These are phyloP conservation scores for Neofusicoccum umdonicola DNA, from an alignment of 2,329 filamentous ascomycete species.

Conservation along the genomic window DNA sequence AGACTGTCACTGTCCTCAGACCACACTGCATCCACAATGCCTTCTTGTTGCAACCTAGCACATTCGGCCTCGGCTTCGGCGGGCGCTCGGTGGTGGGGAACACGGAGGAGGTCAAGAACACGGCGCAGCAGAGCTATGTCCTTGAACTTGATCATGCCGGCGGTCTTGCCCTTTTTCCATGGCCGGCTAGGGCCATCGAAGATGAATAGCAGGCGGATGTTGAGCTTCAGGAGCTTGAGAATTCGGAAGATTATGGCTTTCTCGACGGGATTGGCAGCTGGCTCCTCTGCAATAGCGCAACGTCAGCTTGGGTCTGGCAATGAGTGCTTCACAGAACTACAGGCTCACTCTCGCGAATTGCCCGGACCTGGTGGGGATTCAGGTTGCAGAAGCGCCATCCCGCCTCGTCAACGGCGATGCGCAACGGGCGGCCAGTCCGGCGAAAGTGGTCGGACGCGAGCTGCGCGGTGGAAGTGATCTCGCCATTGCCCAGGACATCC, in stretches of 20 bases:
- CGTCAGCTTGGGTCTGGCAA: not conserved
- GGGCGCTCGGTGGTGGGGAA: constrained; percentile 46
- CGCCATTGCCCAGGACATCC: constrained; percentile 39
- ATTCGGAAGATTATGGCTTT: constrained; percentile 43
- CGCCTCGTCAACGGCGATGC: constrained; percentile 45
- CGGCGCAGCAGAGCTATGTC: constrained; percentile 35
- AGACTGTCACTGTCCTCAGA: constrained; percentile 48
- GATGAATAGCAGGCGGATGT: constrained; percentile 54
- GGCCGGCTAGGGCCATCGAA: constrained; percentile 52
- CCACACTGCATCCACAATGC: constrained; percentile 50
- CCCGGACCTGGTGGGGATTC: constrained; percentile 30
- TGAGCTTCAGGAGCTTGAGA: constrained; percentile 46
- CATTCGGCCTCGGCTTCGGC: constrained; percentile 52
- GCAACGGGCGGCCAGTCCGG: constrained; percentile 34
- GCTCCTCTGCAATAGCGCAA: constrained; percentile 20
- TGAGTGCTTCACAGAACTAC: too few species aligned
- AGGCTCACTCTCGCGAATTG: constrained; percentile 35
- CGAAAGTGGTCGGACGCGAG: constrained; percentile 39
- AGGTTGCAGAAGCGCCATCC: constrained; percentile 47
- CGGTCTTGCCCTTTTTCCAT: constrained; percentile 33
- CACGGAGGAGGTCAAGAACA: constrained; percentile 37
- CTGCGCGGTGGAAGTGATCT: constrained; percentile 34
- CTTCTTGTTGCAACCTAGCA: constrained; percentile 42
- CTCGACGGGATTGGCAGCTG: constrained; percentile 41
- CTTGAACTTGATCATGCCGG: constrained; percentile 34